Percentiles rank a stretch among this genome's conserved stretches.
Evolutionary conservation across 352 stramenopile species (phyloP).

Genomic region (Globisporangium alternatum): DNA sequence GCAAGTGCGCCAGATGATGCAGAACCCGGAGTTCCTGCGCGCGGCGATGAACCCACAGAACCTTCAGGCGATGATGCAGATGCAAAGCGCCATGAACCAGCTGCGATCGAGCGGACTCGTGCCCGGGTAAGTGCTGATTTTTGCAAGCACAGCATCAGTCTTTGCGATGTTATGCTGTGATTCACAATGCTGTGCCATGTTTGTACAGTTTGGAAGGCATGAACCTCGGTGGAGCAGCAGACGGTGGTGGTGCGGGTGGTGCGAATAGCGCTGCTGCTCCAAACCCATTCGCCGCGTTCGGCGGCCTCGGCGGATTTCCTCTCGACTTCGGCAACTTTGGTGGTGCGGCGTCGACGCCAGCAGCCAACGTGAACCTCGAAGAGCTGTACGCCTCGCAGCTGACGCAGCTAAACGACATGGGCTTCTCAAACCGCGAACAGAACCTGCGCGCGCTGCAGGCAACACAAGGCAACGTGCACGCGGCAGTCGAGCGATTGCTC

Average conservation of each 20-base stretch:
- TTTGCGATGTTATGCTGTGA: not conserved
- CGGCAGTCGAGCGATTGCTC: conserved; percentile 86
- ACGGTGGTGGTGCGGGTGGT: conserved; percentile 9
- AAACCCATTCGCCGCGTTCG: conserved; percentile 57
- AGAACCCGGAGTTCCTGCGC: conserved; percentile 83
- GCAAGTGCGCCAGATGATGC: conserved; percentile 87
- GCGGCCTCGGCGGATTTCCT: conserved; percentile 34
- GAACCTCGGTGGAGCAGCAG: conserved; percentile 29
- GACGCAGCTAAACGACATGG: conserved; percentile 89
- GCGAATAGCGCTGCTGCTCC: conserved; percentile 19
- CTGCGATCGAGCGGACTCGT: conserved; percentile 67
- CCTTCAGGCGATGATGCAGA: conserved; percentile 90
- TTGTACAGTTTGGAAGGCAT: conserved; percentile 45
- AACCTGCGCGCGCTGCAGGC: conserved; percentile 86
- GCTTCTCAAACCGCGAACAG: conserved; percentile 86
- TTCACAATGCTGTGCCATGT: conserved; percentile 5
- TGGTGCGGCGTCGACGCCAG: conserved; percentile 26
- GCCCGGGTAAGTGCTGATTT: conserved; percentile 42
- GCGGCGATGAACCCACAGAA: conserved; percentile 89
- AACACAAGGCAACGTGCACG: conserved; percentile 87
- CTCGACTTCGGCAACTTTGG: conserved; percentile 22
- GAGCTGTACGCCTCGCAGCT: conserved; percentile 87
- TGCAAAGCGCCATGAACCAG: conserved; percentile 88
- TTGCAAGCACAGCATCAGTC: not conserved
- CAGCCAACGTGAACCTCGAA: conserved; percentile 74